phyloP scores from a whole-genome alignment of 2,329 filamentous ascomycete species.

The Talaromyces amestolkiae region DNA sequence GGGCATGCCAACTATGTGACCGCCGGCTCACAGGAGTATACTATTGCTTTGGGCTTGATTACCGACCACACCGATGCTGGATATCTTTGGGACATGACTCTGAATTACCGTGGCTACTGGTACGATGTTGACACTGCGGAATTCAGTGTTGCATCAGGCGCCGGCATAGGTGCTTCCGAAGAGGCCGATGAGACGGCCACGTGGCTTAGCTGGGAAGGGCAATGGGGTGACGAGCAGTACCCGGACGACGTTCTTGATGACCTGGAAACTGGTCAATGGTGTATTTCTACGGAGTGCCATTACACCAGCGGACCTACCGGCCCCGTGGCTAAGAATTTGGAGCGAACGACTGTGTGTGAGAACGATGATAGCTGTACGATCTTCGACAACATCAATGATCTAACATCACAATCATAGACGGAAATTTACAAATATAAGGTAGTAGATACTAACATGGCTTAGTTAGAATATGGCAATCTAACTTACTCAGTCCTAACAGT shows the following conservation, averaged over 20 bases:
- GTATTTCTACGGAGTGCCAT: slow-evolving; percentile 7
- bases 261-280: slow-evolving; percentile 5
- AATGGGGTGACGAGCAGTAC: slow-evolving; percentile 14
- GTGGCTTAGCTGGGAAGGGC: slow-evolving; percentile 13
- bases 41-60: slow-evolving; percentile 6
- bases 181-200: neutral
- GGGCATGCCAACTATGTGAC: slow-evolving; percentile 16
- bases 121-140: neutral
- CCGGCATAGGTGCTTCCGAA: neutral
- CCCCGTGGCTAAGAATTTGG: slow-evolving; percentile 11
- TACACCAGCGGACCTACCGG: slow-evolving; percentile 12
- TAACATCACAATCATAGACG: neutral
- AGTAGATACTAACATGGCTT: neutral
- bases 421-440: too few species aligned
- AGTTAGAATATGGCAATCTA: neutral
- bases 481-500: neutral
- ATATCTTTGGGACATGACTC: slow-evolving; percentile 14
- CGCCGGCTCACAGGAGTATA: slow-evolving; percentile 11
- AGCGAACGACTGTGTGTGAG: slow-evolving; percentile 8
- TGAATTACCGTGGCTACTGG: neutral
- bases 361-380: slow-evolving; percentile 17
- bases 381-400: slow-evolving; percentile 23
- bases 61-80: slow-evolving; percentile 6
- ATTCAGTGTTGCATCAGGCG: neutral
- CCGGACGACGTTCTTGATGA: slow-evolving; percentile 1